Evolutionary conservation across 225 moss, liverwort and hornwort species (phyloP), one percentile per base, ranked within the genome.

Genomic region (Rhytidiadelphus loreus): DNA sequence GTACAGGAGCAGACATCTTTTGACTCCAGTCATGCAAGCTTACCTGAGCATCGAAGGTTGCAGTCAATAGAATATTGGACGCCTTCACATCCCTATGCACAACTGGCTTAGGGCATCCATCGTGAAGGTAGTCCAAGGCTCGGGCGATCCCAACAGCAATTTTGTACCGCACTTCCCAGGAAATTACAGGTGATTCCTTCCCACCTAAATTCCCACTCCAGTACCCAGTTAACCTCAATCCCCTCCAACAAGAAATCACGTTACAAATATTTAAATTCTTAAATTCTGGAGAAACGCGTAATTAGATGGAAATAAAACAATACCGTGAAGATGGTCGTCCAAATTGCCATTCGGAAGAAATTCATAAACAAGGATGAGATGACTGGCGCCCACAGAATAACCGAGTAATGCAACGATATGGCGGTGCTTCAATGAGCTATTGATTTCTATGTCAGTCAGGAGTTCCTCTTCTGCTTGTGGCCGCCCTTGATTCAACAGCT

Each of bases 61-160:
- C 86, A 70, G 94, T 91, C 82, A 94, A 77, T 41, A 94, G 87
- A 81, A 94, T 92, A 83, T 94, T 94, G 50, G 94, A 94, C 74
- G 94, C 93, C 87, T 94, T 94, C 78, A 94, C 94, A 90, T 94
- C 94, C 77, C 94, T 93, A 50, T 94, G 94, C 62, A 94, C 91
- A 56, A 93, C 91, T 55, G 94, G 93, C 75, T 87, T 90, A 59
- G 93, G 94, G 80, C 93, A 94, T 66, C 94, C 94, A 89, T 94
- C 93, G 76, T 94, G 94, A 87, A 94, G 94, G 86, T 93, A 94
- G 88, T 94, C 93, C 86, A 94, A 88, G 80, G 93, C 93, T 56
- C 92, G 89, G 71, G 93, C 92, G 83, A 92, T 91, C 10, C 93
- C 94, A 70, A 93, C 83, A 73, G 94, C 94, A 82, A 92, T 90